Base-by-base conservation (phyloP, 441 rosid genomes). In the Pelargonium myrrhifolium region DNA sequence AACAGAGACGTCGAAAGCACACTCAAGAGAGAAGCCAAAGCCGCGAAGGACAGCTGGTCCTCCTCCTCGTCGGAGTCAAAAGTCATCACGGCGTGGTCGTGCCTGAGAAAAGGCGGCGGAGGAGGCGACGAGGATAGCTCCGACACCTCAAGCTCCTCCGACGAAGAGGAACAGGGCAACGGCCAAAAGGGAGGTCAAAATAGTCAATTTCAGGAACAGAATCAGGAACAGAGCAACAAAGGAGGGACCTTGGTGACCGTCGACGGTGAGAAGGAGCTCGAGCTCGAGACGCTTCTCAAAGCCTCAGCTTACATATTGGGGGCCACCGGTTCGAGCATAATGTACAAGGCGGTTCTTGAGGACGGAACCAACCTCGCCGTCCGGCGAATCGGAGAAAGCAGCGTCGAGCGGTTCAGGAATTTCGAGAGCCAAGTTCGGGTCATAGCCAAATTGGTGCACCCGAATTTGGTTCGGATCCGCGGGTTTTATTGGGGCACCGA, bases 241-340 rank as follows among this genome's bases (percentile, higher is more conserved):
- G 76, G 77, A 26, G 75, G 82, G 58, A 49, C 74, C 28, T 72
- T 93, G 0, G 87, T 89, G 70, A 82, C 77, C 0, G 80, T 90
- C 1, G 89, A 89, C 65, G 87, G 89, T 9, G 89, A 86, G 73
- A 89, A 89, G 0, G 78, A 82, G 67, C 70, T 93, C 43, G 92
- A 93, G 69, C 69, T 85, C 14, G 97, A 93, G 47, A 87, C 85
- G 4, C 53, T 93, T 65, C 72, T 93, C 51, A 85, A 88, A 81
- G 88, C 98, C 3, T 87, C 97, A 1, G 98, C 96, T 0, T 92
- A 86, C 66, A 77, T 90, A 31, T 51, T 90, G 17, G 96, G 98
- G 4, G 75, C 85, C 0, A 84, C 77, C 5, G 84, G 89, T 10
- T 66, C 71, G 9, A 82, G 86, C 65, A 86, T 89, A 1, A 86